These are phyloP conservation scores for Amanita polypyramis DNA, from an alignment of 768 basidiomycete genomes.

Conservation along the genomic window DNA sequence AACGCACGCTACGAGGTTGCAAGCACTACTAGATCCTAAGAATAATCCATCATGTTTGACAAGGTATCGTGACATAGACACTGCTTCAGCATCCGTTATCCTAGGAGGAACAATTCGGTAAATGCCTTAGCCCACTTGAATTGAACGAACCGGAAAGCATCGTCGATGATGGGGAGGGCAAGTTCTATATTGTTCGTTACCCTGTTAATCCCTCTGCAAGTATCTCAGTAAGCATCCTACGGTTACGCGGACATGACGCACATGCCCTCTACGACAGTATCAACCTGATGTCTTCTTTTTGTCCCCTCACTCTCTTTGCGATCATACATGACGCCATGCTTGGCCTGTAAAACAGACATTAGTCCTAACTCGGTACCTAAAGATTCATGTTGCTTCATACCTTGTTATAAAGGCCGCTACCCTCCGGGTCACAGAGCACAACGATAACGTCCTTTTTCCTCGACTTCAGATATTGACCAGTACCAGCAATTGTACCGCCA, in stretches of 20 bases:
- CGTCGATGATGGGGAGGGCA: slow-evolving; percentile 76
- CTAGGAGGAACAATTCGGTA: slow-evolving; percentile 27
- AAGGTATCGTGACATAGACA: slow-evolving; percentile 91
- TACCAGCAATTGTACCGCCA: slow-evolving; percentile 89
- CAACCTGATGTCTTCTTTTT: slow-evolving; percentile 87
- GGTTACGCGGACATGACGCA: slow-evolving; percentile 17
- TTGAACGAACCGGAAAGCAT: slow-evolving; percentile 65
- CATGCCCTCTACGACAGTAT: slow-evolving; percentile 94
- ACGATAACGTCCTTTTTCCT: slow-evolving; percentile 57
- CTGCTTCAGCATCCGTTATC: slow-evolving; percentile 87
- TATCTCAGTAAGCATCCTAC: neutral
- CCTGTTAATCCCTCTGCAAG: slow-evolving; percentile 78
- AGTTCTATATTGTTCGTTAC: slow-evolving; percentile 85
- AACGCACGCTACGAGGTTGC: slow-evolving; percentile 89
- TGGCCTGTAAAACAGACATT: slow-evolving; percentile 38
- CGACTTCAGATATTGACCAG: slow-evolving; percentile 70
- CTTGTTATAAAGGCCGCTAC: slow-evolving; percentile 93
- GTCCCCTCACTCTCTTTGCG: slow-evolving; percentile 89
- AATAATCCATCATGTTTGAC: slow-evolving; percentile 88
- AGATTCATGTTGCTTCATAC: slow-evolving; percentile 21
- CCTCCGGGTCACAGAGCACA: slow-evolving; percentile 84
- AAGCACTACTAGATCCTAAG: slow-evolving; percentile 92
- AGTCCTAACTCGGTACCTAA: neutral
- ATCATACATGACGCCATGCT: slow-evolving; percentile 92
- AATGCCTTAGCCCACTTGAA: neutral